Base-by-base conservation (phyloP, 208 protist genomes). In the Angomonas deanei region DNA sequence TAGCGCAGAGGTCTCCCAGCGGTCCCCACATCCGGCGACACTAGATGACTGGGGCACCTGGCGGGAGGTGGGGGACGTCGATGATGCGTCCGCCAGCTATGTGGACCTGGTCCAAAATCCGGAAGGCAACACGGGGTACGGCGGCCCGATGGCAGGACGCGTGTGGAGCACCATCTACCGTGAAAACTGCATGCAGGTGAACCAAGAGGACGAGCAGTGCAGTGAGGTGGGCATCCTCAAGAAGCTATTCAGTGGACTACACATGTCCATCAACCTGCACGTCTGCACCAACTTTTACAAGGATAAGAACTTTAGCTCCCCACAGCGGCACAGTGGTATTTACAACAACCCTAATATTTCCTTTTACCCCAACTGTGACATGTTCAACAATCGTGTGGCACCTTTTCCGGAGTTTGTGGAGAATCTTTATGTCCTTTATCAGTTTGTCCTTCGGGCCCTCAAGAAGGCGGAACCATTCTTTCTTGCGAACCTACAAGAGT, bases 371-470 rank as follows among this genome's bases (percentile, higher is more conserved):
- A 95, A 96, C 67, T 97, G 84, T 64, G 68, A 85, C 21, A 88
- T 94, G 84, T 96, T 78, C 58, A 54, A 59, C 52, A 56, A 77
- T 23, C 76, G 80, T 19, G 42, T 96, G 17, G 68, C 72, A 0
- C 72, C 76, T 0, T 78, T 78, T 53, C 60, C 66, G 17, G 77
- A 93, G 32, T 87, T 84, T 61, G 55, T 92, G 8, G 79, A 83
- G 13, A 97, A 97, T 69, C 64, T 97, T 5, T 92, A 94, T 65
- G 69, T 94, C 19, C 63, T 93, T 2, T 96, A 93, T 50, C 76
- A 92, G 60, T 97, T 97, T 71, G 68, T 80, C 13, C 76, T 96
- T 19, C 83, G 92, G 24, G 89, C 90, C 0, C 54, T 97, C 4
- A 59, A 78, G 30, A 96, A 95, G 62, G 73, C 78, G 27, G 89